Conservation (phyloP, 129 eudicot species). For the Centella asiatica region DNA sequence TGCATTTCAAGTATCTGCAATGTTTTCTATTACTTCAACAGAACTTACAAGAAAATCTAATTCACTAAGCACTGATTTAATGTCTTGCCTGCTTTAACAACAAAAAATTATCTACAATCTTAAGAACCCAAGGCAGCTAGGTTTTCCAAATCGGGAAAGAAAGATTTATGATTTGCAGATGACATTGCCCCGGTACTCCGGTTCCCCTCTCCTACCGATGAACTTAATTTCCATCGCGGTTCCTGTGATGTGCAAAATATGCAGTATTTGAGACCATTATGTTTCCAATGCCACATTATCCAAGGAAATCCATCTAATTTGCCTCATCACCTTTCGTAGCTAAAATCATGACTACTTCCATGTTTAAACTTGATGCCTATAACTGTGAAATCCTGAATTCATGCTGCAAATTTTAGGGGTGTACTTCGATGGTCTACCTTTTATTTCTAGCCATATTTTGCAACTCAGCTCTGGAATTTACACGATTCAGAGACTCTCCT, state of each 20-base stretch:
- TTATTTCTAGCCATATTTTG: not conserved
- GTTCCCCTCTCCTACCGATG: not conserved
- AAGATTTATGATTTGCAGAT: not conserved
- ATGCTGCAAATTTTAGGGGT: not conserved
- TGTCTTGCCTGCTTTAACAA: not conserved
- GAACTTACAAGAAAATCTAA: not conserved
- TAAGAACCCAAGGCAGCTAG: not conserved
- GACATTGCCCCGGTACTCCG: not conserved
- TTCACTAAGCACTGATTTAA: not conserved
- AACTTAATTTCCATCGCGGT: not conserved
- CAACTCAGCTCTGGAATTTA: constrained; percentile 28
- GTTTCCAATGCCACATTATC: not conserved
- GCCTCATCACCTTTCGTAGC: not conserved
- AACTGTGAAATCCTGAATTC: not conserved
- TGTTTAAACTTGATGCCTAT: not conserved
- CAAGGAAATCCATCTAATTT: not conserved
- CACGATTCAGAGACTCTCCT: constrained; percentile 32
- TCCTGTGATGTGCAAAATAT: not conserved
- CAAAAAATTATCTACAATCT: not conserved
- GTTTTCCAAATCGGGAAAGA: not conserved
- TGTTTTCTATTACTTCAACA: not conserved
- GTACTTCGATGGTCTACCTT: not conserved
- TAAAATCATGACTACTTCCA: not conserved
- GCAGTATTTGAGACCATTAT: not conserved
- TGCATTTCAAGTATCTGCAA: constrained; percentile 1